Evolutionary conservation across 352 stramenopile species (phyloP).

Genomic region (Blastocystis sp.): DNA sequence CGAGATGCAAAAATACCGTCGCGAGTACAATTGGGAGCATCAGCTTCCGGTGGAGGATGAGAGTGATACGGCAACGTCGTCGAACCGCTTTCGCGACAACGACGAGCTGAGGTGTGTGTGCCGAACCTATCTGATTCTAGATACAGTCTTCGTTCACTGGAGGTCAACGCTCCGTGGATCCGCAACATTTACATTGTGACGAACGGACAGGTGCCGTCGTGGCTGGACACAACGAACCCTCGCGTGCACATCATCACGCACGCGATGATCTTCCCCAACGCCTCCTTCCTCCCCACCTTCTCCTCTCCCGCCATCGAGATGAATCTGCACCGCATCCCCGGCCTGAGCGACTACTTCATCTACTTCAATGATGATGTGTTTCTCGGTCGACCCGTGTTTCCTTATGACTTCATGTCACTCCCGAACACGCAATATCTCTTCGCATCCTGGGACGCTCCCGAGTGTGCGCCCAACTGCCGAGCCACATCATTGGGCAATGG

Average conservation of each 20-base stretch:
- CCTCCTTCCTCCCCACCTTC: conserved; percentile 75
- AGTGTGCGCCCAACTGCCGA: conserved; percentile 70
- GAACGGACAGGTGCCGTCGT: conserved; percentile 81
- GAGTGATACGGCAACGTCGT: conserved; percentile 64
- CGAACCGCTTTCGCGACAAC: conserved; percentile 84
- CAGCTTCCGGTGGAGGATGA: conserved; percentile 1
- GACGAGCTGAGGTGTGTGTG: conserved; percentile 73
- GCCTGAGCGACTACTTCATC: conserved; percentile 78
- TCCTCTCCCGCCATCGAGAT: conserved; percentile 82
- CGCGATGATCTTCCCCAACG: conserved; percentile 76
- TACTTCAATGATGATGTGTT: conserved; percentile 94
- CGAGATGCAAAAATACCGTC: conserved; percentile 69
- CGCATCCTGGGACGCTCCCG: conserved; percentile 79
- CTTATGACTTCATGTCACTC: conserved; percentile 79
- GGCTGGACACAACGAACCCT: conserved; percentile 74
- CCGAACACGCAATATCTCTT: conserved; percentile 76
- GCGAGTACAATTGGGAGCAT: not conserved
- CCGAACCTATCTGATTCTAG: not conserved
- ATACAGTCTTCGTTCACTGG: conserved; percentile 72
- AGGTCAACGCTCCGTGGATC: conserved; percentile 85
- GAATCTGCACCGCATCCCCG: conserved; percentile 80
- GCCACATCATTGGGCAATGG: conserved; percentile 64
- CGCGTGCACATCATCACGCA: conserved; percentile 77
- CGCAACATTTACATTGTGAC: conserved; percentile 84
- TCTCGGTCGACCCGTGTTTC: conserved; percentile 72